Conservation (phyloP, 2,329 filamentous ascomycete genomes). For the Fusarium sp. region DNA sequence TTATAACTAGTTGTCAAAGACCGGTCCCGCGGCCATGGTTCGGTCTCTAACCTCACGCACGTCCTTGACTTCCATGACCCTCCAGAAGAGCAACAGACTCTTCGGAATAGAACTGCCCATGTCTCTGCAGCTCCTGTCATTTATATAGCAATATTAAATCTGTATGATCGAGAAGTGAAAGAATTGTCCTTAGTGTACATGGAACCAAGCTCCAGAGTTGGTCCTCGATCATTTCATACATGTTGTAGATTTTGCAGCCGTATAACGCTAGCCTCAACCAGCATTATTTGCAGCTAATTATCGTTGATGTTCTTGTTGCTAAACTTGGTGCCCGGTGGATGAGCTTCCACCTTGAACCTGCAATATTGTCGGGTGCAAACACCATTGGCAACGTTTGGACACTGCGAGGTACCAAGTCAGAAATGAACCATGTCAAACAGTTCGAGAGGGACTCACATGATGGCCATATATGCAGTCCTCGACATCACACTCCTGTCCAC, state of each 20-base stretch:
- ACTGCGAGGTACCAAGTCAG: conserved; percentile 49
- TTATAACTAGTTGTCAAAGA: background rate
- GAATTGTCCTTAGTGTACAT: conserved; percentile 16
- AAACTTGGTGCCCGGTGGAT: conserved; percentile 66
- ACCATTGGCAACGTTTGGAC: conserved; percentile 61
- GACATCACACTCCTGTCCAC: conserved; percentile 65
- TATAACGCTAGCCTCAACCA: background rate
- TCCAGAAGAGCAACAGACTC: conserved; percentile 1
- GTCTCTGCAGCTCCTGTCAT: background rate
- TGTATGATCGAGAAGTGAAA: conserved; percentile 8
- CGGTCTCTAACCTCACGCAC: background rate
- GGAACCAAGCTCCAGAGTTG: conserved; percentile 4
- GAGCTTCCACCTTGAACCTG: conserved; percentile 62
- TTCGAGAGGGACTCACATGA: conserved; percentile 56
- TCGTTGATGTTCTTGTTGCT: conserved; percentile 49
- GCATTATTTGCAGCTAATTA: conserved; percentile 39
- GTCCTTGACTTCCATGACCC: background rate
- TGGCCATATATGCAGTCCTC: conserved; percentile 71
- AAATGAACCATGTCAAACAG: background rate
- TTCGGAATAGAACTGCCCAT: background rate
- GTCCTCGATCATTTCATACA: conserved; percentile 3
- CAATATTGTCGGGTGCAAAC: conserved; percentile 64
- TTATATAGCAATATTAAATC: conserved; percentile 23
- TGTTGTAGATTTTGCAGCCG: background rate
- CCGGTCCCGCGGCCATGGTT: background rate